phyloP scores from a whole-genome alignment of 371 early-diverging fungal species.

The Mucor lusitanicus region DNA sequence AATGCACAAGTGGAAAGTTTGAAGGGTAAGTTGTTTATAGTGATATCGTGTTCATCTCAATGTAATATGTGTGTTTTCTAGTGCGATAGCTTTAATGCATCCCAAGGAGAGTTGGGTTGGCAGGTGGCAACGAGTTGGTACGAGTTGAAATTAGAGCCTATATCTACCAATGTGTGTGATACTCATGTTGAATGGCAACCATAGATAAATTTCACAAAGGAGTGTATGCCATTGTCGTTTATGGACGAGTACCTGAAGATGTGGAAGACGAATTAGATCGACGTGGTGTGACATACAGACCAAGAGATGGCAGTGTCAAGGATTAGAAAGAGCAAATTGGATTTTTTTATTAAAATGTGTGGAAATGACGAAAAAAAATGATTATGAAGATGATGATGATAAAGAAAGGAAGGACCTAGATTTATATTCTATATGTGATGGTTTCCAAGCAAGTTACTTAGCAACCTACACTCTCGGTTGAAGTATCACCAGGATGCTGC shows the following conservation, averaged over 20 bases:
- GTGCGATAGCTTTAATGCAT: slow-evolving; percentile 79
- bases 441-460: slow-evolving; percentile 7
- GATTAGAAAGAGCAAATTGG: slow-evolving; percentile 47
- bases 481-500: slow-evolving; percentile 32
- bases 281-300: slow-evolving; percentile 80
- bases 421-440: not conserved
- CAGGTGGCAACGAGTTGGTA: slow-evolving; percentile 82
- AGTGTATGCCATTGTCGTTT: slow-evolving; percentile 89
- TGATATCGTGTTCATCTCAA: not conserved
- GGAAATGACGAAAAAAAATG: not conserved
- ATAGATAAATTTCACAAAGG: slow-evolving; percentile 81
- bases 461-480: slow-evolving; percentile 26
- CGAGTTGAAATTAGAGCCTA: not conserved
- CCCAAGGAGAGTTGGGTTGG: slow-evolving; percentile 89
- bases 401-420: not conserved
- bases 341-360: not conserved
- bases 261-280: slow-evolving; percentile 79
- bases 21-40: slow-evolving; percentile 66
- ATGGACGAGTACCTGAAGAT: slow-evolving; percentile 89
- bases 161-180: not conserved
- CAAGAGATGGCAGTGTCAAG: slow-evolving; percentile 80
- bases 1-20: slow-evolving; percentile 88
- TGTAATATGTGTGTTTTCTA: slow-evolving; percentile 13
- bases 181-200: not conserved
- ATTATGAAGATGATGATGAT: not conserved